Base-by-base conservation (phyloP, 148 eudicot genomes). In the Chenopodium formosanum region DNA sequence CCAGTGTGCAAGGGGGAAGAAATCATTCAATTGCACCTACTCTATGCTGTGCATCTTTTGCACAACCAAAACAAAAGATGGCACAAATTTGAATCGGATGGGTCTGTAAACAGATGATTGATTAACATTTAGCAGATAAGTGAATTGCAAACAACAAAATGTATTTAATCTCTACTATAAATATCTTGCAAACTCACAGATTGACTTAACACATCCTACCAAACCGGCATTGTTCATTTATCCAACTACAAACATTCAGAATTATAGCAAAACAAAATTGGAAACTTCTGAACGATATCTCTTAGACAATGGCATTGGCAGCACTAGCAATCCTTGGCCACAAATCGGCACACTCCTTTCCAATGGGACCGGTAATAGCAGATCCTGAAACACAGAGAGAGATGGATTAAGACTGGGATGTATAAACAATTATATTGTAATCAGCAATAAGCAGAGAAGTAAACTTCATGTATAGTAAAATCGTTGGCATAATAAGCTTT, bases 241-340 rank as follows among this genome's bases (percentile, higher is more conserved):
- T 66, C 53, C 23, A 68, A 76, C 75, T 75, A 81, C 79, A 68
- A 50, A 46, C 17, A 14, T 75, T 47, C 20, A 74, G 6, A 1
- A n/a, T 32, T 74, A 71, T 11, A 76, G 23, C 23, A 20, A 19
- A 23, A 31, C 70, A 69, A 84, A 84, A 80, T 65, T 56, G 76
- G 76, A 13, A 69, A 9, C 53, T 52, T 74, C 5, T 66, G 53
- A 48, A 22, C 22, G 31, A 27, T 11, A 12, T 12, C 62, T 25
- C 83, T 76, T 82, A 89, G 27, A 86, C 91, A 72, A 89, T 89
- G 3, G 91, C 91, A 81, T 89, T 89, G 9, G 91, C 89, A 77
- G 91, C 91, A 72, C 91, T 86, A 4, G 89, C 89, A 76, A 88
- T 88, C 74, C 90, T 88, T 1, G 90, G 90, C 90, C 90, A 88